phyloP scores from a whole-genome alignment of 768 basidiomycete genomes.

The Hypholoma fasciculare region DNA sequence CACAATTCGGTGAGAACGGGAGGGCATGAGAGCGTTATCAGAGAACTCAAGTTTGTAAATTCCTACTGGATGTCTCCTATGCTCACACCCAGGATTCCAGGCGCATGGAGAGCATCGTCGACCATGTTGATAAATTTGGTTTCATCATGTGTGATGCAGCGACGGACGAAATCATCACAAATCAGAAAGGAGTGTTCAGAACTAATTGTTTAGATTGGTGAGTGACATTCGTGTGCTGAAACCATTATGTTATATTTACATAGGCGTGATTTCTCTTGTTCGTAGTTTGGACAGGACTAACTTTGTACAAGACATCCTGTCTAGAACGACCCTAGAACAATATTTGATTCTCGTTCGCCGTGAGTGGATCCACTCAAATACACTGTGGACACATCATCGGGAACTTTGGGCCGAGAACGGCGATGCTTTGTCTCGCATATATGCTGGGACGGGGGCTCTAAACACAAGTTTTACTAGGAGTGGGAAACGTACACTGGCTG shows the following conservation, averaged over 20 bases:
- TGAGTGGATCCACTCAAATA: conserved; percentile 68
- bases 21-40: conserved; percentile 85
- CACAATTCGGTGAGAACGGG: conserved; percentile 77
- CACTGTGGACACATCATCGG: conserved; percentile 85
- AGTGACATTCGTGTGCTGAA: conserved; percentile 8
- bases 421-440: conserved; percentile 89
- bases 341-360: conserved; percentile 79
- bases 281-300: conserved; percentile 93
- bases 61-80: conserved; percentile 1
- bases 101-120: conserved; percentile 55
- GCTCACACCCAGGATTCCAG: conserved; percentile 33
- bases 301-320: conserved; percentile 94
- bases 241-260: not conserved
- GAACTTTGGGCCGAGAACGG: conserved; percentile 98
- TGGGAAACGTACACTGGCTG: conserved; percentile 91
- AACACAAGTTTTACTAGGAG: conserved; percentile 96
- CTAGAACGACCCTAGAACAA: conserved; percentile 75
- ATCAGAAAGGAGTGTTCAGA: conserved; percentile 90
- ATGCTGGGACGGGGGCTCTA: conserved; percentile 90
- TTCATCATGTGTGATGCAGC: conserved; percentile 79
- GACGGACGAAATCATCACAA: conserved; percentile 72
- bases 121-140: conserved; percentile 76
- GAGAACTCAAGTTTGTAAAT: conserved; percentile 61
- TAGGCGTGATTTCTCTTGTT: not conserved
- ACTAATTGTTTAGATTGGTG: conserved; percentile 97